These are phyloP conservation scores for Sphagnum fallax DNA, from an alignment of 228 moss, liverwort and hornwort genomes.

Conservation along the genomic window DNA sequence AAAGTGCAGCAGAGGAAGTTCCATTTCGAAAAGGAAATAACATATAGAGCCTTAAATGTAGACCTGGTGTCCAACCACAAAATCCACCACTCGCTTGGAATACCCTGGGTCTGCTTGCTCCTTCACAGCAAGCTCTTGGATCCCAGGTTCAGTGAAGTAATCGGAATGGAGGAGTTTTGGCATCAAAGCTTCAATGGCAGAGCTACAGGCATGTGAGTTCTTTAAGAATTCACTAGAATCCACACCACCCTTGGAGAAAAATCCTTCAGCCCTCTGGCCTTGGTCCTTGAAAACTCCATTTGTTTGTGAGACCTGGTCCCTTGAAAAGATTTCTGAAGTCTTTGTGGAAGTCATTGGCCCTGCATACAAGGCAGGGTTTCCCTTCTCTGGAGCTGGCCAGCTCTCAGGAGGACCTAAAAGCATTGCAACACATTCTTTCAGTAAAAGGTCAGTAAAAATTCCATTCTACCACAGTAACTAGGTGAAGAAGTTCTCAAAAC, in stretches of 20 bases:
- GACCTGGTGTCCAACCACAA: conserved; percentile 86
- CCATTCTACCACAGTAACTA: too few species aligned
- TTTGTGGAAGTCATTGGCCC: conserved; percentile 33
- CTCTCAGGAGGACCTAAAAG: conserved; percentile 50
- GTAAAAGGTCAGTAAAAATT: too few species aligned
- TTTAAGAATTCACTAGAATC: conserved; percentile 85
- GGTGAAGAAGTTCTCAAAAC: too few species aligned
- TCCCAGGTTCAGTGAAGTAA: conserved; percentile 93
- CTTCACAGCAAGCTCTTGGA: conserved; percentile 92
- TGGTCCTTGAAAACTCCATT: conserved; percentile 87
- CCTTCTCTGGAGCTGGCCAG: conserved; percentile 66
- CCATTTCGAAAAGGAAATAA: too few species aligned
- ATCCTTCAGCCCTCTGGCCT: conserved; percentile 86
- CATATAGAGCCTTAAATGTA: neutral
- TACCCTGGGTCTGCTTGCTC: conserved; percentile 89
- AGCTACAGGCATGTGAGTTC: conserved; percentile 92
- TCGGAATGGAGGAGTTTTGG: conserved; percentile 93
- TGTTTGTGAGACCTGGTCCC: conserved; percentile 40
- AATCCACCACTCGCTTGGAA: conserved; percentile 79
- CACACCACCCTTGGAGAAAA: conserved; percentile 86
- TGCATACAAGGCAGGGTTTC: conserved; percentile 26
- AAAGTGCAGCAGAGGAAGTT: too few species aligned
- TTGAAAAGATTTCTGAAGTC: conserved; percentile 37
- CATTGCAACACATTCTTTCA: neutral
- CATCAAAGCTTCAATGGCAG: conserved; percentile 95